phyloP scores from a whole-genome alignment of 2,329 filamentous ascomycete genomes.

The Ophiostoma quercus region DNA sequence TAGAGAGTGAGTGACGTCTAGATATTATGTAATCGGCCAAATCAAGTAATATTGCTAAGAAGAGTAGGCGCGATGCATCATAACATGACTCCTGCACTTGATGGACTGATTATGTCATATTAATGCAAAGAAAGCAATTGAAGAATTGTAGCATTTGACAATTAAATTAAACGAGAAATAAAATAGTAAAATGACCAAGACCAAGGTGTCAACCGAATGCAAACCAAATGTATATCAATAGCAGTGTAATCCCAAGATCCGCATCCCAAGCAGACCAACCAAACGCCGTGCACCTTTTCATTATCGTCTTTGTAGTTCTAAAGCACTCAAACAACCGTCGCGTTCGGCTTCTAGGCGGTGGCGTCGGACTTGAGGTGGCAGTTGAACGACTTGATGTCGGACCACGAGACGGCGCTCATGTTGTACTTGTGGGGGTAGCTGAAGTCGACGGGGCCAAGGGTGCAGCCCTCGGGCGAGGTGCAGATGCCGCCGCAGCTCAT shows the following conservation, averaged over 20 bases:
- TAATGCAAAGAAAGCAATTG: too few species aligned
- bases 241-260: background rate
- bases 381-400: conserved; percentile 37
- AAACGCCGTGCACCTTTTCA: conserved; percentile 7
- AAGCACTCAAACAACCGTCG: background rate
- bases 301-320: background rate
- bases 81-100: background rate
- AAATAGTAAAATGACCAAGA: background rate
- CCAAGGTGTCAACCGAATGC: background rate
- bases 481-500: conserved; percentile 42
- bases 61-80: conserved; percentile 3
- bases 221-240: too few species aligned
- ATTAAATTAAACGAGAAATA: background rate
- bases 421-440: conserved; percentile 45
- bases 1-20: background rate
- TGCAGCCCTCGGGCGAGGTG: conserved; percentile 49
- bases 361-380: conserved; percentile 32
- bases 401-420: conserved; percentile 43
- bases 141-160: background rate
- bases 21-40: background rate
- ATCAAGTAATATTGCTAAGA: conserved; percentile 6
- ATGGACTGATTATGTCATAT: background rate
- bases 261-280: background rate
- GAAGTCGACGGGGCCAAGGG: conserved; percentile 45
- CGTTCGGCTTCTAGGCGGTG: background rate